These are phyloP conservation scores for Quercus rubra DNA, from an alignment of 306 rosid genomes.

Conservation along the genomic window DNA sequence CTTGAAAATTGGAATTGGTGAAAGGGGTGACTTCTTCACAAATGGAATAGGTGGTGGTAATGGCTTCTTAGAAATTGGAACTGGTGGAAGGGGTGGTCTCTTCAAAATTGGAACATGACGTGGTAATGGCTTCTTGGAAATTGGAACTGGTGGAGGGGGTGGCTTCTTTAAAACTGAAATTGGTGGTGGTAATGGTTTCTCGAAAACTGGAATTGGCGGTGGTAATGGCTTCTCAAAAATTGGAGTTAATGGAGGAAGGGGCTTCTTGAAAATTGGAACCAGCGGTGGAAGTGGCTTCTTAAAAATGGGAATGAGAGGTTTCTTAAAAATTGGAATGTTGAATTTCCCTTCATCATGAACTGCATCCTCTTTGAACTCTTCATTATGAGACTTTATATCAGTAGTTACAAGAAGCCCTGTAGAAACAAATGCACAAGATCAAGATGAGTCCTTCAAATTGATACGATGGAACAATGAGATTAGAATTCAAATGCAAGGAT, in stretches of 20 bases:
- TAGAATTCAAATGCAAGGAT: not conserved
- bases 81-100: not conserved
- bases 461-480: not conserved
- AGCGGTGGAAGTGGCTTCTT: not conserved
- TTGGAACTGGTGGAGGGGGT: not conserved
- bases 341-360: slow-evolving; percentile 8
- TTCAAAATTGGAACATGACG: not conserved
- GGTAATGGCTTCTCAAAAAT: not conserved
- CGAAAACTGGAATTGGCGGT: not conserved
- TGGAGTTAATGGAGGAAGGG: not conserved
- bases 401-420: not conserved
- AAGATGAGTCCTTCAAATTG: not conserved
- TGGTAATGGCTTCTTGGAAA: not conserved
- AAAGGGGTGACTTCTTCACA: not conserved
- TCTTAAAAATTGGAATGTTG: not conserved
- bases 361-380: not conserved
- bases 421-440: not conserved
- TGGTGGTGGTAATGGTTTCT: not conserved
- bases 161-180: not conserved
- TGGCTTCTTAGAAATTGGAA: slow-evolving; percentile 11
- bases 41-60: not conserved
- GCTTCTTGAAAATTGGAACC: slow-evolving; percentile 1
- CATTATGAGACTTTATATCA: not conserved
- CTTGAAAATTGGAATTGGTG: slow-evolving; percentile 3
- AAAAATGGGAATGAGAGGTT: not conserved